Evolutionary conservation across 75 land plant genomes (phyloP).

Genomic region (Cunninghamia lanceolata): DNA sequence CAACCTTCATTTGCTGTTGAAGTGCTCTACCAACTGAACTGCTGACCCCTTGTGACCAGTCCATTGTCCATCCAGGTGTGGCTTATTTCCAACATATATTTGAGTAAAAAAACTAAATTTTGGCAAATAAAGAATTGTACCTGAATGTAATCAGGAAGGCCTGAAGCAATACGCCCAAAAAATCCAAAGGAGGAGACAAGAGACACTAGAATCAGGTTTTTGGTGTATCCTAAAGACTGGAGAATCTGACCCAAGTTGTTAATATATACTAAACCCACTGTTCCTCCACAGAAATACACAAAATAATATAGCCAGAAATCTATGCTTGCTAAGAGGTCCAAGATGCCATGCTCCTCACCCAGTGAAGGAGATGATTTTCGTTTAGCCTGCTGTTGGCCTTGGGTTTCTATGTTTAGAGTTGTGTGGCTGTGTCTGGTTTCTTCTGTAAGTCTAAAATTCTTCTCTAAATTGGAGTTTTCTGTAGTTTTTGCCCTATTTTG

Average conservation of each 20-base stretch:
- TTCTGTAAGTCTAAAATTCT: not conserved
- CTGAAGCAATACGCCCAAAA: constrained; percentile 66
- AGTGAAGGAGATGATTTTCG: constrained; percentile 8
- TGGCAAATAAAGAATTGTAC: not conserved
- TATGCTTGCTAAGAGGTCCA: constrained; percentile 20
- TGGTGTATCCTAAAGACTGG: constrained; percentile 39
- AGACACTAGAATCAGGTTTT: constrained; percentile 25
- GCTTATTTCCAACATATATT: no score
- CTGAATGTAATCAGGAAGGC: constrained; percentile 43
- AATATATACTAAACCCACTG: constrained; percentile 57
- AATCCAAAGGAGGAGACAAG: constrained; percentile 59
- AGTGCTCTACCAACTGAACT: no score
- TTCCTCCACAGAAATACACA: constrained; percentile 60
- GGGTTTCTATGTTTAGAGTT: not conserved
- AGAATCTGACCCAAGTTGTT: constrained; percentile 71
- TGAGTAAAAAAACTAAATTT: no score
- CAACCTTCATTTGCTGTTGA: no score
- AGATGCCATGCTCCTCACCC: constrained; percentile 52
- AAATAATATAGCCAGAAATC: constrained; percentile 64
- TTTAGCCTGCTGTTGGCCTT: not conserved
- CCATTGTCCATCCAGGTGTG: no score
- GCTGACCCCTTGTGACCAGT: no score
- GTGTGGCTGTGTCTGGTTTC: not conserved
- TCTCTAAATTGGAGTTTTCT: not conserved
- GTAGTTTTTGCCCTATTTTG: not conserved